Evolutionary conservation across 345 rosid species (phyloP).

Genomic region (Psidium friedrichsthalianum): DNA sequence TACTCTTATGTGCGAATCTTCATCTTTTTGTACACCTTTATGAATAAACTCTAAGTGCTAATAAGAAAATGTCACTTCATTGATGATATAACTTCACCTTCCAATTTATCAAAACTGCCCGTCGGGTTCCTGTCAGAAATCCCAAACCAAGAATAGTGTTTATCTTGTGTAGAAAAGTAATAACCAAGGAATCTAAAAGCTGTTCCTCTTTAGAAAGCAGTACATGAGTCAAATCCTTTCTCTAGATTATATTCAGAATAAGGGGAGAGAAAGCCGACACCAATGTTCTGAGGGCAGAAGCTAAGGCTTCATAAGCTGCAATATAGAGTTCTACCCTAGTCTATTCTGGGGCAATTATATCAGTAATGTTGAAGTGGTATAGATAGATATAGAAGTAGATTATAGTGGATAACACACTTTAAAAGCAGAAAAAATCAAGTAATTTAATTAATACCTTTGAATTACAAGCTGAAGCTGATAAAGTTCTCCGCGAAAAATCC

Average conservation of each 20-base stretch:
- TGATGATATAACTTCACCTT: conserved; percentile 42
- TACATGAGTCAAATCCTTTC: conserved; percentile 21
- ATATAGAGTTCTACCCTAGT: conserved; percentile 58
- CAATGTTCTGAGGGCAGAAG: conserved; percentile 40
- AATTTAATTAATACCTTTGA: conserved; percentile 47
- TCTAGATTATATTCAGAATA: conserved; percentile 32
- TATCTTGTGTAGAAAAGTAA: conserved; percentile 59
- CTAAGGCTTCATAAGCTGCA: conserved; percentile 76
- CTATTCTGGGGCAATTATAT: conserved; percentile 17
- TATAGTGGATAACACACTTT: neutral
- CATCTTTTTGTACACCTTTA: neutral
- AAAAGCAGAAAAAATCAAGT: neutral
- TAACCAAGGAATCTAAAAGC: conserved; percentile 49
- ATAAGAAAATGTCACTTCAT: neutral
- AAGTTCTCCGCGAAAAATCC: conserved; percentile 48
- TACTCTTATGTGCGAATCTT: neutral
- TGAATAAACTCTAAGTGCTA: neutral
- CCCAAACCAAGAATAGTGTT: conserved; percentile 65
- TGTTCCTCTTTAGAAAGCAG: conserved; percentile 28
- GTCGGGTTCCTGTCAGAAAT: conserved; percentile 56
- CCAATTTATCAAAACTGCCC: conserved; percentile 72
- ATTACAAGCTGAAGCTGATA: conserved; percentile 31
- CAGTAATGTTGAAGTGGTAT: neutral
- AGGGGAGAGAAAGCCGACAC: conserved; percentile 36
- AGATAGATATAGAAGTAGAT: neutral